These are phyloP conservation scores for Fusarium sp. DNA, from an alignment of 2,329 filamentous ascomycete species.

Conservation along the genomic window DNA sequence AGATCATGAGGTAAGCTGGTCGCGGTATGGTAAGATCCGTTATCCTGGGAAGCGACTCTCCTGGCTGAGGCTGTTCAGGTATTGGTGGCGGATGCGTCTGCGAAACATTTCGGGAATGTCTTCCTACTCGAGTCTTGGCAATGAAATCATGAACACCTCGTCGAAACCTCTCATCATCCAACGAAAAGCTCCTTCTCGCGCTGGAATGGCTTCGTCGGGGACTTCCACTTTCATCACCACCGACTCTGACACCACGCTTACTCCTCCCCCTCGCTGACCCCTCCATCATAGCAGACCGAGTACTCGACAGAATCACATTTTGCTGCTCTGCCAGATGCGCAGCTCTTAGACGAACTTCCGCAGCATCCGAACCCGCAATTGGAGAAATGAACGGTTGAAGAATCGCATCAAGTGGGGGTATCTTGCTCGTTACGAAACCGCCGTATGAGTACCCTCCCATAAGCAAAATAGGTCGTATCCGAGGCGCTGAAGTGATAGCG, in stretches of 20 bases:
- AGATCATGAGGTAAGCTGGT: conserved; percentile 73
- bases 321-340: conserved; percentile 74
- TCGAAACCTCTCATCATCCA: conserved; percentile 61
- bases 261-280: conserved; percentile 44
- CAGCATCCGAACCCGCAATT: conserved; percentile 65
- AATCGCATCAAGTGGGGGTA: conserved; percentile 73
- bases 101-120: conserved; percentile 32
- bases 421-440: conserved; percentile 79
- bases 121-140: conserved; percentile 52
- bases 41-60: conserved; percentile 49
- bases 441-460: conserved; percentile 92
- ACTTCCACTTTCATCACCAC: conserved; percentile 61
- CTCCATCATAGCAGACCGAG: conserved; percentile 50
- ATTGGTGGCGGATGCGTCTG: conserved; percentile 23
- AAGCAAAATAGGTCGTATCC: conserved; percentile 59
- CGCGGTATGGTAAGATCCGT: conserved; percentile 53
- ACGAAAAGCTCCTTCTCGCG: conserved; percentile 52
- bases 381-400: conserved; percentile 69
- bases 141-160: conserved; percentile 62
- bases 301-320: conserved; percentile 59
- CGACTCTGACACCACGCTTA: conserved; percentile 59
- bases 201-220: conserved; percentile 56
- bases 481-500: not conserved
- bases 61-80: conserved; percentile 15
- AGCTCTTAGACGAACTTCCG: conserved; percentile 78